Percentiles rank a stretch among this genome's conserved stretches.
Evolutionary conservation across 164 flowering plant species (phyloP).

Genomic region (Paratinospora sagittata): DNA sequence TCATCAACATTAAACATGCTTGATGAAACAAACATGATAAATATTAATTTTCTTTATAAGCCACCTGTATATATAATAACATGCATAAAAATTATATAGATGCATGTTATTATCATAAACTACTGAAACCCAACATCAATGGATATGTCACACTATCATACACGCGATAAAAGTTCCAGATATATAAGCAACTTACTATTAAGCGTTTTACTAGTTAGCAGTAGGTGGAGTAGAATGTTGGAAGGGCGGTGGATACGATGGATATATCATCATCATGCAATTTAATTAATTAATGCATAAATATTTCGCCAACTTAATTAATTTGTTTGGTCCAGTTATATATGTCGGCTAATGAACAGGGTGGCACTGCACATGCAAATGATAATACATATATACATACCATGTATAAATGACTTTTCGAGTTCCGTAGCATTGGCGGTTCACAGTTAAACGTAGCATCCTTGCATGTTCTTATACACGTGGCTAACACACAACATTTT

Average conservation of each 20-base stretch:
- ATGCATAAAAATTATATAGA: too few species aligned
- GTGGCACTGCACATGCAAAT: neutral
- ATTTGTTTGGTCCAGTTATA: neutral
- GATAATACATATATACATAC: too few species aligned
- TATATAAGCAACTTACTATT: too few species aligned
- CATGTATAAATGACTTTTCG: neutral
- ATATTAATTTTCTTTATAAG: too few species aligned
- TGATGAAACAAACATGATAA: too few species aligned
- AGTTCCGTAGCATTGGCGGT: neutral
- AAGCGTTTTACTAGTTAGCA: neutral
- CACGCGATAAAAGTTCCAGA: too few species aligned
- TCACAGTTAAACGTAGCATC: constrained; percentile 6
- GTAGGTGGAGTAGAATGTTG: neutral
- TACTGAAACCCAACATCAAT: too few species aligned
- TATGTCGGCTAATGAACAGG: neutral
- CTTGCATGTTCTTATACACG: constrained; percentile 1
- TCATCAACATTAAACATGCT: too few species aligned
- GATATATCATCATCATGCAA: neutral
- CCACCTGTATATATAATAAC: too few species aligned
- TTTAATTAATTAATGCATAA: neutral
- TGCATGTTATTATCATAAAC: too few species aligned
- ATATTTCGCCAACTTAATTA: neutral
- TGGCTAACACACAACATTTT: neutral
- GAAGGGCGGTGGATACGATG: neutral
- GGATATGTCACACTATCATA: too few species aligned